phyloP scores from a whole-genome alignment of 2,329 filamentous ascomycete genomes.

The Fusarium camptoceras region DNA sequence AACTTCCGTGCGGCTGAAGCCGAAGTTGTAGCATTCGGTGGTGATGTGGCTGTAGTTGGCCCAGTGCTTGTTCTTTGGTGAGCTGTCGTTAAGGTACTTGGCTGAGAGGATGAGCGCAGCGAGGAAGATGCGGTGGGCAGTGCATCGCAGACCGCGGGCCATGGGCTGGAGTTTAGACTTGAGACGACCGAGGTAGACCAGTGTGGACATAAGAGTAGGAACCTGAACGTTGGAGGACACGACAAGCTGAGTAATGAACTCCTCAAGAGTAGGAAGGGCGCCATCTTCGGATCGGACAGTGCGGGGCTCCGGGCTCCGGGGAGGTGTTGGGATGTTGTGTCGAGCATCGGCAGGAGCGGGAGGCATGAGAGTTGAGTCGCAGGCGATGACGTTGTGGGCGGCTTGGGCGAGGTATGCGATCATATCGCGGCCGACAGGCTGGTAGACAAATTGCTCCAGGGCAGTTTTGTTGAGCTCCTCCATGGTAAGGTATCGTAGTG shows the following conservation, averaged over 20 bases:
- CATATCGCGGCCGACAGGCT: conserved; percentile 80
- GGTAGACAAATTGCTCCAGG: conserved; percentile 83
- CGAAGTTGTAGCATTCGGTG: conserved; percentile 75
- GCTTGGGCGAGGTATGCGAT: conserved; percentile 80
- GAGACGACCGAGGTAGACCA: conserved; percentile 91
- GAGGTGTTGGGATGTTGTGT: conserved; percentile 61
- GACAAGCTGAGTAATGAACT: conserved; percentile 92
- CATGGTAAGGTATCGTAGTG: conserved; percentile 58
- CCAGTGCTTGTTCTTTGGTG: conserved; percentile 99
- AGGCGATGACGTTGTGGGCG: conserved; percentile 82
- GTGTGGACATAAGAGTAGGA: conserved; percentile 94
- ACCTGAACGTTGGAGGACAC: conserved; percentile 96
- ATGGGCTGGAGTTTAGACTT: conserved; percentile 88
- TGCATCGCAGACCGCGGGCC: conserved; percentile 96
- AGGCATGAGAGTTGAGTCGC: conserved; percentile 72
- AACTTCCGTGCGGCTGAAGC: conserved; percentile 94
- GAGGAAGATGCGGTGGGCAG: conserved; percentile 96
- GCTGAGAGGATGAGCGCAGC: conserved; percentile 86
- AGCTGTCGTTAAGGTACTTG: conserved; percentile 99
- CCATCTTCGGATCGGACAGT: conserved; percentile 61
- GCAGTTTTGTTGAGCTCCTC: conserved; percentile 77
- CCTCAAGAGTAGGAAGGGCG: conserved; percentile 81
- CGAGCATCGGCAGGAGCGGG: conserved; percentile 51
- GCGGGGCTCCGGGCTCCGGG: conserved; percentile 62
- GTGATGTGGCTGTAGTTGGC: conserved; percentile 88